A percentile compares a stretch with the other conserved stretches of the same genome.
phyloP scores from a whole-genome alignment of 2,329 filamentous ascomycete species.

The Sporothrix sp. region DNA sequence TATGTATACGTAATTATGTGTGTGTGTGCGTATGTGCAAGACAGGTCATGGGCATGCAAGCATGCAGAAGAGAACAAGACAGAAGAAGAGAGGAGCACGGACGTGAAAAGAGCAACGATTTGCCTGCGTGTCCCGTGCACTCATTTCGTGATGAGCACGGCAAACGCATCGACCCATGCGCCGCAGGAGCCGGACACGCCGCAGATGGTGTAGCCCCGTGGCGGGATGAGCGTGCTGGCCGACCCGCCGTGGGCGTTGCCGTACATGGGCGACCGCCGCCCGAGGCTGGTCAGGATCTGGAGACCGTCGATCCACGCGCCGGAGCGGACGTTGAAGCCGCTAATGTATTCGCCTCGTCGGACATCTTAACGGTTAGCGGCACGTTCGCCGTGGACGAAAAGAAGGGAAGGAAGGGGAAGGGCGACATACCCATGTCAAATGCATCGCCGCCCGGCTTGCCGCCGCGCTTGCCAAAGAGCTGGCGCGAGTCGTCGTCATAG shows the following conservation, averaged over 20 bases:
- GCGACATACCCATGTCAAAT: constrained; percentile 62
- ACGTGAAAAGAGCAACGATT: neutral
- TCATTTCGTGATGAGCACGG: constrained; percentile 48
- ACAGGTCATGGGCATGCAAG: constrained; percentile 2
- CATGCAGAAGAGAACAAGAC: neutral
- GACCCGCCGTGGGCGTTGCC: constrained; percentile 73
- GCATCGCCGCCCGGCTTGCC: constrained; percentile 60
- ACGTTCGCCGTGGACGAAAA: too few species aligned
- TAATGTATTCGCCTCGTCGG: constrained; percentile 72
- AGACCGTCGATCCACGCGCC: constrained; percentile 81
- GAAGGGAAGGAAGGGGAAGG: neutral
- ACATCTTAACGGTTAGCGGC: constrained; percentile 52
- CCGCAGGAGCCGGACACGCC: constrained; percentile 77
- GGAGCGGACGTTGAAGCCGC: constrained; percentile 74
- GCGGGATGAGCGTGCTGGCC: constrained; percentile 76
- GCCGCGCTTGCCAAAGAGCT: constrained; percentile 76
- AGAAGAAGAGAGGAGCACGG: neutral
- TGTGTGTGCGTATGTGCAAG: constrained; percentile 2
- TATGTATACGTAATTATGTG: constrained; percentile 4
- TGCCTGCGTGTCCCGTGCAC: neutral
- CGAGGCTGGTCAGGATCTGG: constrained; percentile 79
- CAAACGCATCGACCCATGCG: constrained; percentile 76
- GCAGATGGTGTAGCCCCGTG: constrained; percentile 77
- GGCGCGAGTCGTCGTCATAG: constrained; percentile 76
- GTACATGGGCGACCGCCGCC: constrained; percentile 76